Evolutionary conservation across 352 stramenopile genomes (phyloP).

Genomic region (Pythium angustatum): DNA sequence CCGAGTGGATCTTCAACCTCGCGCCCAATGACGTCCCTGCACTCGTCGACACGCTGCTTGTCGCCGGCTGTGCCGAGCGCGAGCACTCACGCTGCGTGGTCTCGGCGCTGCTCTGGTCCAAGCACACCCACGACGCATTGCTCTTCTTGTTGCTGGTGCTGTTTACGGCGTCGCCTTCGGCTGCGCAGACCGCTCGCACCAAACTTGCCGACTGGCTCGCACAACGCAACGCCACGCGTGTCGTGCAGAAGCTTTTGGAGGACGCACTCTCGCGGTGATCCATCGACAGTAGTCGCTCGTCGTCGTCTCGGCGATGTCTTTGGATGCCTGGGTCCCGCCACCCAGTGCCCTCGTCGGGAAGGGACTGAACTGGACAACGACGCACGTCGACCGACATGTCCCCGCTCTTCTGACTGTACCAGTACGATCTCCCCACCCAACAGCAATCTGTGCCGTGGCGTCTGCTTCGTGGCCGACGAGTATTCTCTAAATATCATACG

Average conservation of each 20-base stretch:
- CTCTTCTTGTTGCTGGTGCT: constrained; percentile 24
- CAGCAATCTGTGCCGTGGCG: too few species aligned
- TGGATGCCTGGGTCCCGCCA: too few species aligned
- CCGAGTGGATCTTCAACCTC: constrained; percentile 18
- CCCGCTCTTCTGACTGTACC: too few species aligned
- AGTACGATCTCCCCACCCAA: too few species aligned
- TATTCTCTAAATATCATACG: too few species aligned
- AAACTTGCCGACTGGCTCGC: constrained; percentile 12
- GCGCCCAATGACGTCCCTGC: constrained; percentile 14
- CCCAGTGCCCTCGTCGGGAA: too few species aligned
- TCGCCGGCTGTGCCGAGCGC: constrained; percentile 17
- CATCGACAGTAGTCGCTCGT: too few species aligned
- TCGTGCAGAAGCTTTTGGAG: constrained; percentile 19
- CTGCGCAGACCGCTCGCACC: not conserved
- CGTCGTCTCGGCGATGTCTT: too few species aligned
- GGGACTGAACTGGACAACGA: too few species aligned
- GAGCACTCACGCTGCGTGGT: constrained; percentile 20
- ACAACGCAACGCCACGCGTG: constrained; percentile 1
- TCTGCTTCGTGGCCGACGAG: too few species aligned
- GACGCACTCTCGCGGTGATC: constrained; percentile 13
- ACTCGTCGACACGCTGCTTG: constrained; percentile 16
- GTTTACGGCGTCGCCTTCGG: constrained; percentile 6
- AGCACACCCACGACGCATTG: constrained; percentile 28
- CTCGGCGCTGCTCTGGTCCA: constrained; percentile 25
- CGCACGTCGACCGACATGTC: too few species aligned